Base-by-base conservation (phyloP, 2,329 filamentous ascomycete species). In the Madurella fahalii region DNA sequence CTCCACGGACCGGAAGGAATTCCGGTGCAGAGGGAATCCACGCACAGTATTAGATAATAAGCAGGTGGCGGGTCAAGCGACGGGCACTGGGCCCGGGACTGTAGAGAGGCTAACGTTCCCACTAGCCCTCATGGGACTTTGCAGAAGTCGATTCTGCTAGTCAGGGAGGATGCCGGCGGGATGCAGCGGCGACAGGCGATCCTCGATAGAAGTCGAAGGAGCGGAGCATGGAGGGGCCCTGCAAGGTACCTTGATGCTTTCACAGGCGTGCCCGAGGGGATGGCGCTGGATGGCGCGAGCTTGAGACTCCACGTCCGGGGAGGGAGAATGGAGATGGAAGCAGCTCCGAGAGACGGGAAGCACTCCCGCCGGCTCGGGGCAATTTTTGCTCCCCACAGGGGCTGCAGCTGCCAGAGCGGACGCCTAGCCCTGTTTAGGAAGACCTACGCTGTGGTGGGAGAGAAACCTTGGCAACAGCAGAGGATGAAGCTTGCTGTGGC, bases 151-250 rank as follows among this genome's bases (percentile, higher is more conserved):
- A 25, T 25, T 25, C 25, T 7, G 25, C 25, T 25, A 25, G 20
- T n/a, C 17, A 20, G 20, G 43, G 47, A 43, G 54, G 25, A 56
- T 54, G 60, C 54, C 50, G 57, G 47, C 46, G 39, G 34, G 47
- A 43, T 53, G 59, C 53, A 58, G 50, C 31, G 47, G 59, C 39
- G 54, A 50, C 53, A 47, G 47, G 51, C 49, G 54, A 54, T 56
- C 49, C 52, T 53, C 46, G 46, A 42, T 30, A 49, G 40, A 46
- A 50, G 41, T 17, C 32, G 32, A 40, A 49, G 15, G 30, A 43
- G 11, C 12, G 17, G 15, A 34, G 25, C 40, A 52, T 50, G 52
- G 52, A 57, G 44, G 40, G 16, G 51, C 48, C 51, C 51, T 52
- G 48, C 51, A 32, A 46, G 39, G 45, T 47, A 48, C 37, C 25